Percentiles rank a stretch among this genome's conserved stretches.
Evolutionary conservation across 495 filamentous ascomycete species (phyloP).

Genomic region (Aspergillus nidulans): DNA sequence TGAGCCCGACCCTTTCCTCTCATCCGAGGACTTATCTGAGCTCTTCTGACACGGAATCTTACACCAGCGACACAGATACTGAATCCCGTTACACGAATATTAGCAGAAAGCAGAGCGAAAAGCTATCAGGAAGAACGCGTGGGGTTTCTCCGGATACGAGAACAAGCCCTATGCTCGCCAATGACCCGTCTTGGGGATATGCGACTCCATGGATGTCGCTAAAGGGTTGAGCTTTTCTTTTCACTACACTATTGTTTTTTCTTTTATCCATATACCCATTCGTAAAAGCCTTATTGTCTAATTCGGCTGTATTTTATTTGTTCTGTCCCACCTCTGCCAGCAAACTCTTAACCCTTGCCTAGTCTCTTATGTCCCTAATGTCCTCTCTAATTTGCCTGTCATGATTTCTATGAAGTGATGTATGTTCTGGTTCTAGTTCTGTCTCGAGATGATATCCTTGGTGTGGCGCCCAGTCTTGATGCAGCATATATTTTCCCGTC

Average conservation of each 20-base stretch:
- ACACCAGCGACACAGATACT: slow-evolving; percentile 6
- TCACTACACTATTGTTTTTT: neutral
- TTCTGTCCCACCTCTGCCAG: neutral
- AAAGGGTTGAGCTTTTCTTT: neutral
- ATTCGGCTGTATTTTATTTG: slow-evolving; percentile 4
- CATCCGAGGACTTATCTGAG: neutral
- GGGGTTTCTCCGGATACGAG: slow-evolving; percentile 7
- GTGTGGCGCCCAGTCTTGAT: neutral
- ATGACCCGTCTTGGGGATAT: slow-evolving; percentile 17
- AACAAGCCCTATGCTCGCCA: slow-evolving; percentile 4
- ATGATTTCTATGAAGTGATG: slow-evolving; percentile 11
- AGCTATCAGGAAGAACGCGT: neutral
- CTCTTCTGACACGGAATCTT: slow-evolving; percentile 6
- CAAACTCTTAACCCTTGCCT: neutral
- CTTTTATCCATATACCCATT: slow-evolving; percentile 1
- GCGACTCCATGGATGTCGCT: neutral
- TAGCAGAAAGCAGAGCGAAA: neutral
- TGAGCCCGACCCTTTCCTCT: neutral
- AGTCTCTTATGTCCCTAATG: neutral
- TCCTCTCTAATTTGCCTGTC: neutral
- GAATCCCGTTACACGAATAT: neutral
- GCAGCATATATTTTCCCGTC: neutral
- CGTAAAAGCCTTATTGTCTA: neutral
- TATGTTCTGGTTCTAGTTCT: neutral
- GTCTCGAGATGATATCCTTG: slow-evolving; percentile 8